Evolutionary conservation across 352 stramenopile genomes (phyloP), one percentile per base, ranked within the genome.

Genomic region (Phytophthora hybrid): DNA sequence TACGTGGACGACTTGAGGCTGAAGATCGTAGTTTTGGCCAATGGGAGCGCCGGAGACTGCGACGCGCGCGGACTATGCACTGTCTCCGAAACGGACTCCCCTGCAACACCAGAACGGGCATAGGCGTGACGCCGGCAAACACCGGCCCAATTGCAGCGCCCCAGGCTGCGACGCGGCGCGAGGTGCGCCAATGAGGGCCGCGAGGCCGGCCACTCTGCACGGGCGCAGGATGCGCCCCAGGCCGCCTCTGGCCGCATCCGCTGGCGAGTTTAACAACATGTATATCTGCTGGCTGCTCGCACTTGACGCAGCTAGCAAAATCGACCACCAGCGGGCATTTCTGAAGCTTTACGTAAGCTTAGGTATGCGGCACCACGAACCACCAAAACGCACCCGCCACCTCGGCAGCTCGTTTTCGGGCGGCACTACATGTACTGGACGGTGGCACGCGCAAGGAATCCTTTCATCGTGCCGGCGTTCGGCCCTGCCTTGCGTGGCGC

Each of bases 1-100:
- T 71, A 75, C 68, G 68, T 75, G 68, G 68, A 69, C 68, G 11
- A 55, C 39, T 39, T 39, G 49, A 55, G 23, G 37, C 39, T 39
- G n/a, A 56, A 18, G 3, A n/a, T 13, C 18, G 14, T 4, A 18
- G 37, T 73, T 69, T 73, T 23, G 19, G 16, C 70, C 59, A 77
- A 73, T 69, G 34, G 16, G 6, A 3, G 19, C 4, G 5, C 21
- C 31, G 6, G 19, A 32, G 29, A 18, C 39, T 18, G 39, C 23
- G 37, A 41, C 9, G 16, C 34, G 34, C 34, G 32, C 32, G 34
- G 10, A 13, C 37, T 59, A 26, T 62, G 31, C 46, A 19, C 55
- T 39, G 7, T 46, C 13, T 49, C 41, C 14, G 41, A 49, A 19
- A 49, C 41, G 14, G 41, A 9, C 14, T 14, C 26, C 18, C 37